Conservation (phyloP, 345 rosid species). For the Iberis pinnata region DNA sequence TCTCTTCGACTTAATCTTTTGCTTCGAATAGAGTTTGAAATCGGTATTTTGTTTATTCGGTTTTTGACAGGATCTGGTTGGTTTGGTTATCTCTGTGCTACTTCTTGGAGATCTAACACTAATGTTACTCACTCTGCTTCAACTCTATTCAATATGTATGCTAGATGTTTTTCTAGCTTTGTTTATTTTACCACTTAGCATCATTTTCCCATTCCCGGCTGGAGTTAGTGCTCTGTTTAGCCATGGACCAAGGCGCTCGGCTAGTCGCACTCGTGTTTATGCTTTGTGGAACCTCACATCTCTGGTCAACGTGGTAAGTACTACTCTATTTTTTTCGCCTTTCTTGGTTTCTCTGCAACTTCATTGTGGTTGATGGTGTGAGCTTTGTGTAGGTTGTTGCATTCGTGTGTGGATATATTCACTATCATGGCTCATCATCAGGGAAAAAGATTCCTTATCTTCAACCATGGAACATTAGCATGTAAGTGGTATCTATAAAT, state of each 20-base stretch:
- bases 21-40: constrained; percentile 9
- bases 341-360: constrained; percentile 3
- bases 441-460: constrained; percentile 55
- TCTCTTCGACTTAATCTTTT: constrained; percentile 5
- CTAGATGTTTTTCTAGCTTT: constrained; percentile 53
- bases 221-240: constrained; percentile 90
- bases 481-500: no score
- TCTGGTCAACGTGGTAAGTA: constrained; percentile 73
- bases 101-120: constrained; percentile 75
- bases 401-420: constrained; percentile 67
- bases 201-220: constrained; percentile 77
- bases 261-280: constrained; percentile 75
- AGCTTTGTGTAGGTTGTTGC: constrained; percentile 51
- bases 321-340: background rate
- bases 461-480: constrained; percentile 91
- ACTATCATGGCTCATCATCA: constrained; percentile 46
- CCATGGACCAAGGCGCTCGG: constrained; percentile 83
- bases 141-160: constrained; percentile 81
- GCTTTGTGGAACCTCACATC: constrained; percentile 85
- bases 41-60: background rate
- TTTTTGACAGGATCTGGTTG: constrained; percentile 70
- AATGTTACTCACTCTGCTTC: constrained; percentile 80
- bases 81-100: constrained; percentile 70
- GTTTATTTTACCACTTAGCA: constrained; percentile 69
- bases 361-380: background rate